Evolutionary conservation across 371 early-diverging fungal species (phyloP), one percentile per base, ranked within the genome.

Genomic region (Paraphysoderma sedebokerense): DNA sequence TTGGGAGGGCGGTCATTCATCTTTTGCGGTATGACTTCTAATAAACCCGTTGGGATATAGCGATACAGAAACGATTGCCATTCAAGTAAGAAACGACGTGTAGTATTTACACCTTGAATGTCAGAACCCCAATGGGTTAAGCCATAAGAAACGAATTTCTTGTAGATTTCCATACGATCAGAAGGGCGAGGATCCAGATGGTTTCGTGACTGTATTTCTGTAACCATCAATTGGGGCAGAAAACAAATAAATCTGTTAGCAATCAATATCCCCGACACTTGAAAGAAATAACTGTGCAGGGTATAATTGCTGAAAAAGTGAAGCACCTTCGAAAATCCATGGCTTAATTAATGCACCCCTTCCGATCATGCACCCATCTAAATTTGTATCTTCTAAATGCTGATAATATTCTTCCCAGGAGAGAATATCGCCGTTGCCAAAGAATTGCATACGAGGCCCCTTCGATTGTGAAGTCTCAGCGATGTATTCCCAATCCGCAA

Each of bases 41-140:
- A 59, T 5, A 95, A 40, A n/a, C 90, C 92, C n/a, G 79, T 85
- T 28, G 96, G 96, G 13, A 87, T 70, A 58, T 86, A 87, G 51
- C 78, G 60, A 46, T 74, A 65, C 42, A 77, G 51, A 57, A 91
- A 90, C 29, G 87, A 85, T 66, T 84, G 76, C 92, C 92, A 92
- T 62, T 96, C 97, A 57, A 80, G 73, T 58, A 96, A 44, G 70
- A 83, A 97, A 29, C 87, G 70, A 46, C 98, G 67, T 1, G 89
- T 87, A 2, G 62, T 65, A 53, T 85, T 85, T 6, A 92, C 72
- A 38, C 93, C 93, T 47, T 66, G 70, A 22, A 80, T 83, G 60
- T 97, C 95, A 8, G 80, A 74, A 30, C 95, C 95, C 93, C 93
- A 97, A 54, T 89, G 85, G 57, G 91, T 93, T 44, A 93, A 58